A percentile compares a stretch with the other conserved stretches of the same genome.
phyloP scores from a whole-genome alignment of 192 early-diverging fungal genomes.

The Backusella parvicylindrica region DNA sequence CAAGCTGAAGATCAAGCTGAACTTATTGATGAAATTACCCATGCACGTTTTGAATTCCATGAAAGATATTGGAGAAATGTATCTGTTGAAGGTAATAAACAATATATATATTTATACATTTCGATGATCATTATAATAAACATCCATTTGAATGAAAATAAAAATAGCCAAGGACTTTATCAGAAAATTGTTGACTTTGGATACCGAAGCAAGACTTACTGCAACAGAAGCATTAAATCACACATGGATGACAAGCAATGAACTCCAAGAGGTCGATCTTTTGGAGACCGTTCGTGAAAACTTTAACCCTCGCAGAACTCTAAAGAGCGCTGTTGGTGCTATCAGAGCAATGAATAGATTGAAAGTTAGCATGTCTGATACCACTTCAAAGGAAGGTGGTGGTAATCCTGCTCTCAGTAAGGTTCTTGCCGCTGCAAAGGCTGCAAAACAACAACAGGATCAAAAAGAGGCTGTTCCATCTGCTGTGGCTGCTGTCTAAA shows the following conservation, averaged over 20 bases:
- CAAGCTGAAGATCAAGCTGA: constrained; percentile 57
- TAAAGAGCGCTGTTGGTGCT: constrained; percentile 61
- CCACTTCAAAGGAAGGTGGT: not conserved
- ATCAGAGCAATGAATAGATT: constrained; percentile 60
- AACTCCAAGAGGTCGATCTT: constrained; percentile 71
- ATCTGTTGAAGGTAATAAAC: constrained; percentile 69
- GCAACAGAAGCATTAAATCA: constrained; percentile 80
- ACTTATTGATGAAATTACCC: constrained; percentile 56
- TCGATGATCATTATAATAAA: not conserved
- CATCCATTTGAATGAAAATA: not conserved
- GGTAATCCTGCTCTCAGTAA: not conserved
- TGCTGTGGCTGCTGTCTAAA: not conserved
- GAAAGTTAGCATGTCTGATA: constrained; percentile 11
- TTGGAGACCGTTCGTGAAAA: constrained; percentile 78
- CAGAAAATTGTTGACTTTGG: constrained; percentile 54
- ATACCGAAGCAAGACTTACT: constrained; percentile 73
- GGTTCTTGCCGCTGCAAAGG: not conserved
- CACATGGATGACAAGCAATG: constrained; percentile 73
- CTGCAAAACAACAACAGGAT: not conserved
- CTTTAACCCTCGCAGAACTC: constrained; percentile 60
- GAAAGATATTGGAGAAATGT: constrained; percentile 79
- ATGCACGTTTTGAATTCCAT: constrained; percentile 67
- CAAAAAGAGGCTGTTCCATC: not conserved
- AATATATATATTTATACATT: not conserved
- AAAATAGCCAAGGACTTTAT: constrained; percentile 80